A percentile compares a stretch with the other conserved stretches of the same genome.
Conservation (phyloP, 2,329 filamentous ascomycete species). For the Hypoxylon sp. region DNA sequence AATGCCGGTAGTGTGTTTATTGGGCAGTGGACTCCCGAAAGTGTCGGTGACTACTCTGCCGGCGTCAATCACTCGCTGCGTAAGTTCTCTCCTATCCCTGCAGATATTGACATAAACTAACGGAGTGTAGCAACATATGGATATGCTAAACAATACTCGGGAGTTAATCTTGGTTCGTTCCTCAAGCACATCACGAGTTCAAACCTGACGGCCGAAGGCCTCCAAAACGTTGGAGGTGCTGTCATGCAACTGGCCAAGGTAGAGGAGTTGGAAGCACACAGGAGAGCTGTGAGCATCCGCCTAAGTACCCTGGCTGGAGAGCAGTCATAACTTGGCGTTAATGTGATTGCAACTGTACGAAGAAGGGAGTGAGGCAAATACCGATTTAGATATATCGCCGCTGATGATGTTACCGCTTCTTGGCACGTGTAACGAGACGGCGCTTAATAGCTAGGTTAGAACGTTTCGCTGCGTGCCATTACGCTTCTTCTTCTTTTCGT, state of each 20-base stretch:
- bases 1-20: slow-evolving; percentile 98
- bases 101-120: slow-evolving; percentile 25
- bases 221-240: slow-evolving; percentile 86
- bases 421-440: neutral
- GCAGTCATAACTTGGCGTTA: slow-evolving; percentile 5
- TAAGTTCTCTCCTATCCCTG: slow-evolving; percentile 68
- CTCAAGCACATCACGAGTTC: slow-evolving; percentile 98
- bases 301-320: slow-evolving; percentile 70
- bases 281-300: slow-evolving; percentile 88
- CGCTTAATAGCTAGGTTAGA: slow-evolving; percentile 6
- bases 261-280: slow-evolving; percentile 94
- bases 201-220: slow-evolving; percentile 86
- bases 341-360: slow-evolving; percentile 6
- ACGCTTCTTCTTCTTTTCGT: neutral
- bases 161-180: slow-evolving; percentile 95
- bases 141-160: slow-evolving; percentile 98
- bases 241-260: slow-evolving; percentile 97
- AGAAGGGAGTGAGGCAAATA: slow-evolving; percentile 15
- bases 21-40: slow-evolving; percentile 96
- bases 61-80: slow-evolving; percentile 97
- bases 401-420: slow-evolving; percentile 8
- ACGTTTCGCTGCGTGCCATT: neutral
- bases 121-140: slow-evolving; percentile 85
- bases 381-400: neutral
- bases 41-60: slow-evolving; percentile 97